Conservation (phyloP, 2,329 filamentous ascomycete species). For the Fusarium tanahbumbuense region DNA sequence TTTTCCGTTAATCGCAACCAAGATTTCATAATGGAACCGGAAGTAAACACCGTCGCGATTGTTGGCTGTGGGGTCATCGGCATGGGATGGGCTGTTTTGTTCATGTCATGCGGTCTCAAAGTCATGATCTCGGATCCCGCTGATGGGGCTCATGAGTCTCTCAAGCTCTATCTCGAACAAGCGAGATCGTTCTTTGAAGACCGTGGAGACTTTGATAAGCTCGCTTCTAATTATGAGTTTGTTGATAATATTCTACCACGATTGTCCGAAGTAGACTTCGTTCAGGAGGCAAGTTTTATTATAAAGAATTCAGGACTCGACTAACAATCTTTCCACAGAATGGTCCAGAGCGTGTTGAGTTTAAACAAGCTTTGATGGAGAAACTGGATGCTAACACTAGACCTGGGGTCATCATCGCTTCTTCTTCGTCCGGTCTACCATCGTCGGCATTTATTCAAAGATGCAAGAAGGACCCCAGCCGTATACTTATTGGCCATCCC, state of each 20-base stretch:
- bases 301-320: too few relatives aligned
- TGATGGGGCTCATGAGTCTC: neutral
- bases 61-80: neutral
- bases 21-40: neutral
- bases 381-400: too few relatives aligned
- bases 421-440: too few relatives aligned
- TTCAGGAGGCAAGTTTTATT: slow-evolving; percentile 2
- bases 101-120: neutral
- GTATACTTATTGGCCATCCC: too few relatives aligned
- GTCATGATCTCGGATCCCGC: neutral
- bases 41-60: neutral
- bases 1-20: too few relatives aligned
- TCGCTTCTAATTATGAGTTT: neutral
- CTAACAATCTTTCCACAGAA: too few relatives aligned
- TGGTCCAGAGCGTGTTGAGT: neutral
- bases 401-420: too few relatives aligned
- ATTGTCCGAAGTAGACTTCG: neutral
- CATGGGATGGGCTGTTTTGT: neutral
- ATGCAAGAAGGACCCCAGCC: too few relatives aligned
- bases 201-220: neutral
- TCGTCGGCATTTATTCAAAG: too few relatives aligned
- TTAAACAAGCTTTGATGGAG: too few relatives aligned
- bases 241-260: neutral
- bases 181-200: neutral
- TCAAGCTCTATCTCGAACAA: neutral